Base-by-base conservation (phyloP, 257 asterid species). In the Schizonepeta tenuifolia region DNA sequence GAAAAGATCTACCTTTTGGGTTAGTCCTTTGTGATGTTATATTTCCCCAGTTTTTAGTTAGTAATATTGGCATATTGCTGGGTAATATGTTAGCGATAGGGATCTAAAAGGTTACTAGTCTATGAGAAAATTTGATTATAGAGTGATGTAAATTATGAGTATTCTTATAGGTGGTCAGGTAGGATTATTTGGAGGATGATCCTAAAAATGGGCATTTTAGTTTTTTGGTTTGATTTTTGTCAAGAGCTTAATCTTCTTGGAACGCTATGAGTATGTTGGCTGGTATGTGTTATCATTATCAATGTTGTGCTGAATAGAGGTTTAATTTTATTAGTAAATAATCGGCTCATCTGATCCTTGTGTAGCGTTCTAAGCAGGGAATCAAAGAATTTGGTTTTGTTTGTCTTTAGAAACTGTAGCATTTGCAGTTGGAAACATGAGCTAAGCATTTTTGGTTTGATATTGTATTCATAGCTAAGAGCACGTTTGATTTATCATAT, bases 141-240 rank as follows among this genome's bases (percentile, higher is more conserved):
- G 41, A 49, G 53, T 46, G 10, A 41, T 21, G 9, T 59, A 24
- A 14, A 14, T 54, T 65, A 35, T 56, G 65, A 46, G 57, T 20
- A 60, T 26, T 26, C 14, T 31, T n/a, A 12, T 49, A 57, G 36
- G 31, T 20, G n/a, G 20, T 31, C 64, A 44, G 54, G 20, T 33
- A 44, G 35, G 64, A 36, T 65, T 47, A n/a, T 41, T 11, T 13
- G 13, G 65, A 47, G 31, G 18, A 22, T 60, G 73, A 49, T n/a
- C n/a, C n/a, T n/a, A n/a, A n/a, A n/a, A n/a, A n/a, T n/a, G n/a
- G n/a, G n/a, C n/a, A n/a, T n/a, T n/a, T n/a, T n/a, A n/a, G n/a
- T n/a, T n/a, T n/a, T n/a, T n/a, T n/a, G n/a, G n/a, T 35, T 14
- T 20, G 26, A 22, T 43, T 41, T n/a, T 20, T 67, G 20, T 54